Conservation (phyloP, 768 basidiomycete species). For the Hydnomerulius pinastri region DNA sequence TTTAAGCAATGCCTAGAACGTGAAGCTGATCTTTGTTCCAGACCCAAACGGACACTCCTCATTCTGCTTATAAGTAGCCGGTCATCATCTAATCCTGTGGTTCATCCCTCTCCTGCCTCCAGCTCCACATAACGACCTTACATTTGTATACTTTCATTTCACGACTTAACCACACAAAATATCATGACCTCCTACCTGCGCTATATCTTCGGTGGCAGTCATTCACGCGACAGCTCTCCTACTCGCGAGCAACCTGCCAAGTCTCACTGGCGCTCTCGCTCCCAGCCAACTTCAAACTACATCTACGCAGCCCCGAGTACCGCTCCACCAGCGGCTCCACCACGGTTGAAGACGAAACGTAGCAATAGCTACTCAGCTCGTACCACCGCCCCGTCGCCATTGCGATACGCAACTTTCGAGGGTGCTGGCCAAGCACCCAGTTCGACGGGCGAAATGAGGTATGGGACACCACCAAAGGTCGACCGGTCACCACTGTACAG, state of each 20-base stretch:
- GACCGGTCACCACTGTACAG: constrained; percentile 42
- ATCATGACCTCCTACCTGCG: constrained; percentile 55
- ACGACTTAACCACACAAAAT: constrained; percentile 18
- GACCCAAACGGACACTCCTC: constrained; percentile 23
- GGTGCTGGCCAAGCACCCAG: constrained; percentile 20
- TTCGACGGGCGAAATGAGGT: constrained; percentile 34
- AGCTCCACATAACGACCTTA: constrained; percentile 17
- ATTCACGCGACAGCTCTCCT: constrained; percentile 28
- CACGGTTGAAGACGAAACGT: constrained; percentile 37
- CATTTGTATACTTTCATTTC: constrained; percentile 4
- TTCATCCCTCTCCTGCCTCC: constrained; percentile 15
- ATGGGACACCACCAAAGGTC: constrained; percentile 29
- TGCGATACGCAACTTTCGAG: constrained; percentile 42
- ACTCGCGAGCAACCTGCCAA: constrained; percentile 34
- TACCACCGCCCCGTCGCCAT: constrained; percentile 40
- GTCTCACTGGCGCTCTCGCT: constrained; percentile 45
- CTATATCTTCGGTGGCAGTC: constrained; percentile 42
- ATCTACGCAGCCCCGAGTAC: constrained; percentile 40
- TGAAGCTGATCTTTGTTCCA: constrained; percentile 10
- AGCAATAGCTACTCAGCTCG: constrained; percentile 42
- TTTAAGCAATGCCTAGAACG: constrained; percentile 25
- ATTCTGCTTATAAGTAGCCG: constrained; percentile 24
- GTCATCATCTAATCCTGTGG: not conserved
- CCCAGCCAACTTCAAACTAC: constrained; percentile 40
- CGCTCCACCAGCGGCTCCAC: constrained; percentile 38